Evolutionary conservation across 176 grass and related monocot species (phyloP), one percentile per base, ranked within the genome.

Genomic region (Triticum urartu): DNA sequence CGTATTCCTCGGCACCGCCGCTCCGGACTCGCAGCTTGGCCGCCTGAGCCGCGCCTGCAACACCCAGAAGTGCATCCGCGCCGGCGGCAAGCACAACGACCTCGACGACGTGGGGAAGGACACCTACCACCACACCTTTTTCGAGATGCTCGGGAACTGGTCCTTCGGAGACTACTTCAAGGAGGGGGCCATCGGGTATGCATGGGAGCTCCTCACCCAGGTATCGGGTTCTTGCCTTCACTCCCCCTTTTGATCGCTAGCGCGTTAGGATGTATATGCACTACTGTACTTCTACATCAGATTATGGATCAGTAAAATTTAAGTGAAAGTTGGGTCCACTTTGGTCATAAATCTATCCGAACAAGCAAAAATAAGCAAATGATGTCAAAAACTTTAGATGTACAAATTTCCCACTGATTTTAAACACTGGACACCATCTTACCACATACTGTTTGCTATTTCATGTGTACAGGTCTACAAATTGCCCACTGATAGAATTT

Each of bases 21-120:
- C 93, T 4, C 97, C 97, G 38, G 88, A 85, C 22, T 88, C 90
- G 68, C 93, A 84, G 45, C 90, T 99, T 2, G 92, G 92, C 3
- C 67, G 68, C 12, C 85, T 99, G 50, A 76, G 33, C 32, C 90
- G 97, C 24, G 94, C 97, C 7, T 96, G 82, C 81, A 87, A 99
- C 87, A 96, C 92, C 50, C 92, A 99, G 83, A 99, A 99, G 85
- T 99, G 94, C 89, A 99, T 99, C 75, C 92, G 94, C 56, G 97
- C 97, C 42, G 97, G 94, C 11, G 94, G 94, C 25, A 96, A 99
- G 94, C 94, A 99, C 80, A 99, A 99, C 89, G 97, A 99, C 56
- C 91, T 99, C n/a, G 94, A 99, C 84, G 97, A 99, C 65, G 97
- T 99, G 7, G 97, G 97, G 4, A 99, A 99, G 83, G 97, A 99